Evolutionary conservation across 2,329 filamentous ascomycete genomes (phyloP), one percentile per base, ranked within the genome.

Genomic region (Fusarium pseudonygamai): DNA sequence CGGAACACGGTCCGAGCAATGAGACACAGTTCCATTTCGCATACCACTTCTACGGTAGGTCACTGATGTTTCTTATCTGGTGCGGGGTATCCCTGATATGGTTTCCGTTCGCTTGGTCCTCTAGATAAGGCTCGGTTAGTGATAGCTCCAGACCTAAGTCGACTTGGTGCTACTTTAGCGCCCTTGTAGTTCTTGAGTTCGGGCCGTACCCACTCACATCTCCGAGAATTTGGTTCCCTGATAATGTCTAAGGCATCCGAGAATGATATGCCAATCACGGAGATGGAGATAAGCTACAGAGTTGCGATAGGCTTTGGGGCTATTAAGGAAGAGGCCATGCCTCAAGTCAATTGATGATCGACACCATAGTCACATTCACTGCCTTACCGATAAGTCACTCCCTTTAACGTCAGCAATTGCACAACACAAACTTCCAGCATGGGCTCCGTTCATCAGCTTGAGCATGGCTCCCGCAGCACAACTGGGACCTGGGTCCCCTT

Each of bases 161-260:
- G 22, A 15, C 28, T n/a, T 18, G 4, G 46, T 32, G 14, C 6
- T n/a, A 3, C 14, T 16, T 47, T 16, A 2, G 28, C 3, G 9
- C 14, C 46, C 28, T 18, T 13, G 20, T 4, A n/a, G 28, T 49
- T 49, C 20, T 16, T 15, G 4, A 16, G 20, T 1, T 32, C 46
- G 46, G 46, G 28, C 46, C 46, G 46, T 49, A 7, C 46, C 46
- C 46, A 49, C 46, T 49, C 46, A 49, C 28, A 49, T 6, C 22
- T 32, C 46, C 46, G n/a, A n/a, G n/a, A n/a, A n/a, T n/a, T n/a
- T n/a, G n/a, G n/a, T n/a, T n/a, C n/a, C n/a, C n/a, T n/a, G n/a
- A n/a, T n/a, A n/a, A n/a, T n/a, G n/a, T n/a, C n/a, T n/a, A n/a
- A n/a, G n/a, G n/a, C n/a, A n/a, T n/a, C n/a, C n/a, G n/a, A n/a